phyloP scores from a whole-genome alignment of 2,329 filamentous ascomycete genomes.

The Helminthosporium solani region DNA sequence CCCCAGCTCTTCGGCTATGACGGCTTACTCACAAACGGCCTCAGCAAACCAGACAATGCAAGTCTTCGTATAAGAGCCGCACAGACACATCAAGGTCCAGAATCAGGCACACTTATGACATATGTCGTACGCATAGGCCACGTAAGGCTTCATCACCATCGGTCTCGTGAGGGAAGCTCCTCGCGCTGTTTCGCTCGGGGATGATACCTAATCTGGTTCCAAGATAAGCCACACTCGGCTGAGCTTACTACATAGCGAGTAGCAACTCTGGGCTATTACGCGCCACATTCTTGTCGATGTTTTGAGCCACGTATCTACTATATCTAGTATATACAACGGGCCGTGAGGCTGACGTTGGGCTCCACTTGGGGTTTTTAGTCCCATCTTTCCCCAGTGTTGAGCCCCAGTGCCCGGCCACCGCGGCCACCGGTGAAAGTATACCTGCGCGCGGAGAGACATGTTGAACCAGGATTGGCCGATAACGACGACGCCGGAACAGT shows the following conservation, averaged over 20 bases:
- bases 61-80: neutral
- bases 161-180: neutral
- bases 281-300: neutral
- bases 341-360: neutral
- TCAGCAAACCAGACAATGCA: neutral
- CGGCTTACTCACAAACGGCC: neutral
- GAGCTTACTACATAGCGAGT: no score
- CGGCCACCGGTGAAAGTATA: no score
- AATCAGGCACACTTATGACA: neutral
- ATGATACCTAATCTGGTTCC: neutral
- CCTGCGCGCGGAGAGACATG: no score
- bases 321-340: no score
- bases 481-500: no score
- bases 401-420: no score
- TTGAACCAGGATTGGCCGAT: no score
- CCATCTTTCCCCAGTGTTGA: no score
- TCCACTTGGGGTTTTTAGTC: no score
- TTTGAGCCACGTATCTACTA: neutral
- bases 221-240: neutral
- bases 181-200: neutral
- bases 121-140: neutral
- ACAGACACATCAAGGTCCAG: no score
- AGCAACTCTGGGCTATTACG: neutral
- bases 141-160: neutral
- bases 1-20: no score